Base-by-base conservation (phyloP, 768 basidiomycete genomes). In the Podaxis carcinomalis region DNA sequence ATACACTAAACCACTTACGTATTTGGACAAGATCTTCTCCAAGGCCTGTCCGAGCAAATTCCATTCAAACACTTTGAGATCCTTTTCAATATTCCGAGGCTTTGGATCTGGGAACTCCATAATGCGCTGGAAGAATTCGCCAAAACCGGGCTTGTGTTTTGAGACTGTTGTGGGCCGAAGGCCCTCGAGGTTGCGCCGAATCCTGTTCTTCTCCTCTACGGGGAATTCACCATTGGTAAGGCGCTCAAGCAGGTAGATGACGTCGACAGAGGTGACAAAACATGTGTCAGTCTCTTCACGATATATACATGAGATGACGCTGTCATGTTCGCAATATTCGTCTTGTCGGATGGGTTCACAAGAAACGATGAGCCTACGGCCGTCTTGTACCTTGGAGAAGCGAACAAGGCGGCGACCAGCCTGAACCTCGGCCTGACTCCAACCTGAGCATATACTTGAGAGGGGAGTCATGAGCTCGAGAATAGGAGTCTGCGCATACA, bases 1-100 rank as follows among this genome's bases (percentile, higher is more conserved):
- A 53, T 44, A 53, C 47, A 32, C n/a, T 3, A 32, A 32, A 23
- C 0, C 25, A 79, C 89, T 66, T 66, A 92, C 91, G 68, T 92
- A 93, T 92, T 91, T 91, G 3, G 87, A 86, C 21, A 92, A 77
- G 61, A 92, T 90, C 72, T 91, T 92, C 51, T 89, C 86, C 56
- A 93, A 72, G 0, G 90, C 89, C 64, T 86, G 83, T 16, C 81
- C 81, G n/a, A 93, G 77, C 49, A 83, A 72, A 28, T 77, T 78
- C 91, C 91, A 93, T 42, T 85, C 83, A 66, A 93, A 93, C 6
- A 92, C 88, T 71, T 93, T 93, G 69, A 99, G 82, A 68, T 98
- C 94, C 80, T 98, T 98, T 70, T 98, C 96, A 64, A 98, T 99
- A 70, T 95, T 95, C 58, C 96, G 82, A 2, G 96, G 96, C 71